Conservation (phyloP, 2,329 filamentous ascomycete genomes). For the Dactylellina drechsleri region DNA sequence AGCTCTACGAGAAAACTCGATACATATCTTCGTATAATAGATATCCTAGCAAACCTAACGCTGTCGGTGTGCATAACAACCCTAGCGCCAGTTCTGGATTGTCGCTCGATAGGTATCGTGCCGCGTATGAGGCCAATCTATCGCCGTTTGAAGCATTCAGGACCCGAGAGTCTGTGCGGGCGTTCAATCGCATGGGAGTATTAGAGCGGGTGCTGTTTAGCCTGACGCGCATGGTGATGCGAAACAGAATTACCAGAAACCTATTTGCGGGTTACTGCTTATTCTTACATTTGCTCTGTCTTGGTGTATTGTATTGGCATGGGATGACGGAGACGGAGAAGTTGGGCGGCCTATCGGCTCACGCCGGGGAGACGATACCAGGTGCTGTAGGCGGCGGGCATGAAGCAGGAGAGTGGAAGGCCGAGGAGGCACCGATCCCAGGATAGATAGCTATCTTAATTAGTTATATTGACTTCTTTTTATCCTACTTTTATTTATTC, state of each 20-base stretch:
- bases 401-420: conserved; percentile 61
- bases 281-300: conserved; percentile 85
- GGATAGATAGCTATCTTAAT: conserved; percentile 29
- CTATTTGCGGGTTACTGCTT: conserved; percentile 93
- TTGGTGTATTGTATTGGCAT: conserved; percentile 86
- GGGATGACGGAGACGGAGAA: conserved; percentile 65
- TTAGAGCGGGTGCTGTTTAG: conserved; percentile 91
- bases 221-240: conserved; percentile 87
- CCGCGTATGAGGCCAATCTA: conserved; percentile 93
- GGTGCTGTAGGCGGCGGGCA: conserved; percentile 63
- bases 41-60: conserved; percentile 70
- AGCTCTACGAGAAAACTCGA: conserved; percentile 95
- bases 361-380: conserved; percentile 37
- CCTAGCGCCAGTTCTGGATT: conserved; percentile 71
- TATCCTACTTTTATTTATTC: neutral
- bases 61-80: conserved; percentile 74
- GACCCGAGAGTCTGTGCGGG: conserved; percentile 88
- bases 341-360: conserved; percentile 32
- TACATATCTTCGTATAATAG: conserved; percentile 95
- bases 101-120: conserved; percentile 83
- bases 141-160: conserved; percentile 96
- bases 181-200: conserved; percentile 90
- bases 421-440: conserved; percentile 42
- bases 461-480: conserved; percentile 1
- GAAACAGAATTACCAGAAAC: conserved; percentile 89